Base-by-base conservation (phyloP, 2,329 filamentous ascomycete genomes). In the Phialophora expanda region DNA sequence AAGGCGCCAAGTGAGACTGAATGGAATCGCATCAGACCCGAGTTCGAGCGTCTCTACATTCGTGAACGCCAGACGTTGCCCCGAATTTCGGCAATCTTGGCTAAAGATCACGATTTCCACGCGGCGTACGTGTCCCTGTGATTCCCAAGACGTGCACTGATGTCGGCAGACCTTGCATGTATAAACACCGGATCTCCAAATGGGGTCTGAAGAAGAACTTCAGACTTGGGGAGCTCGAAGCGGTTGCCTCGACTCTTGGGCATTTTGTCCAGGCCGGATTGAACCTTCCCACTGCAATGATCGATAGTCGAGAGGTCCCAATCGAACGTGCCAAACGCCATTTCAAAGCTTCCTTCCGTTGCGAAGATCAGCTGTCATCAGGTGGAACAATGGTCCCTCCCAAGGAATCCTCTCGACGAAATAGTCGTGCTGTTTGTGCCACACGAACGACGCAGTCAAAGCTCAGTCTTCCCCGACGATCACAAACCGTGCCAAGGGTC, bases 31-130 rank as follows among this genome's bases (percentile, higher is more conserved):
- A 89, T 89, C 76, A 82, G 84, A 71, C 83, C 84, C 17, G 80
- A 86, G 68, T 88, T 86, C 78, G 87, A 85, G 75, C 84, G 86
- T 69, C 84, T 94, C 73, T 95, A 93, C 73, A 90, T 93, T 69
- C 86, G 88, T 64, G 88, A 94, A 78, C 86, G 87, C 12, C 61
- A 56, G 28, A 85, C 86, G 32, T 78, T 93, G 63, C 86, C 89
- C 72, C 87, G 93, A 70, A 89, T 94, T 38, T 89, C 90, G 80
- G 83, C 87, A 17, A 87, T 88, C 73, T 88, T 92, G 82, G 86
- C 83, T 69, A 79, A 79, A 65, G 80, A 84, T 65, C 82, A 89
- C 79, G 83, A 86, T 66, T 92, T 93, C 76, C 82, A 86, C 34
- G 90, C 91, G 24, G 90, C 90, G 68, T 70, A 44, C 50, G 66